phyloP scores from a whole-genome alignment of 768 basidiomycete species.

The Cystobasidium onofrii region DNA sequence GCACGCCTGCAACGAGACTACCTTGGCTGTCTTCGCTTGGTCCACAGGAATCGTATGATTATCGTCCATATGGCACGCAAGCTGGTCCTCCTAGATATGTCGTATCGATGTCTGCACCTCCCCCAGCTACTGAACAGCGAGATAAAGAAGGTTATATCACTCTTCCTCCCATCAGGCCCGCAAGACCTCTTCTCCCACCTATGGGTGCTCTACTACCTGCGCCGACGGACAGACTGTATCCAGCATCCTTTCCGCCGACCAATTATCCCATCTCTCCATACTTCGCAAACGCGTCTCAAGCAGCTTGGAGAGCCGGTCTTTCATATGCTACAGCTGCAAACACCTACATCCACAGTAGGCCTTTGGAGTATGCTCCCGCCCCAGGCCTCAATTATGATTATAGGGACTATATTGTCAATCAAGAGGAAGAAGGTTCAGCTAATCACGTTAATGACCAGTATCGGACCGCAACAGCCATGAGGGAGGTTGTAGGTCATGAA shows the following conservation, averaged over 20 bases:
- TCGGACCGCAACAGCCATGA: not conserved
- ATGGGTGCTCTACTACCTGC: not conserved
- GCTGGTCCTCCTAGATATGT: not conserved
- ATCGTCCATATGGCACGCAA: not conserved
- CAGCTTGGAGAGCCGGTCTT: not conserved
- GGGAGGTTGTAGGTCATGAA: not conserved
- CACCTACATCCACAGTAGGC: not conserved
- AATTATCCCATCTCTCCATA: not conserved
- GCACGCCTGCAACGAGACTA: not conserved
- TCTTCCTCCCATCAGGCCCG: not conserved
- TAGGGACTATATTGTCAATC: constrained; percentile 2
- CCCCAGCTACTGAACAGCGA: not conserved
- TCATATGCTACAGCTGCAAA: not conserved
- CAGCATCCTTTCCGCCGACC: not conserved
- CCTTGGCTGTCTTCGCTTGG: not conserved
- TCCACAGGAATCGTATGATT: not conserved
- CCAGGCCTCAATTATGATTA: not conserved
- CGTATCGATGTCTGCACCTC: not conserved
- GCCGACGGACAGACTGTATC: not conserved
- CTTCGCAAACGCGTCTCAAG: not conserved
- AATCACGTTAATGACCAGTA: not conserved
- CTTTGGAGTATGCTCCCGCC: not conserved
- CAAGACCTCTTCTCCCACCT: not conserved
- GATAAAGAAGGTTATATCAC: not conserved
- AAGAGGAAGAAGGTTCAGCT: not conserved